phyloP scores from a whole-genome alignment of 2,329 filamentous ascomycete species.

The Xylariaceae sp. region DNA sequence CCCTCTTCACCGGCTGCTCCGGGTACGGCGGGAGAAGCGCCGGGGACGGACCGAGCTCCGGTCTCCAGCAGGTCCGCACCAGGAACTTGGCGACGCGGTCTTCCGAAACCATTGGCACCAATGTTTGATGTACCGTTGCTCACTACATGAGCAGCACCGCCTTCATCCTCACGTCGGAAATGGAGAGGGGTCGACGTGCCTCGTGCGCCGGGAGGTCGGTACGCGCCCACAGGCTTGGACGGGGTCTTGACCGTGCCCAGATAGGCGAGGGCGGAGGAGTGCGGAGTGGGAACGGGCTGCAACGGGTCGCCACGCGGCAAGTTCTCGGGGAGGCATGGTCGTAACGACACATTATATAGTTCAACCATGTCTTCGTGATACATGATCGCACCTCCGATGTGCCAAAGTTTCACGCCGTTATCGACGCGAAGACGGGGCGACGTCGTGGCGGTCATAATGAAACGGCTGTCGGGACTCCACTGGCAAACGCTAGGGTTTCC shows the following conservation, averaged over 20 bases:
- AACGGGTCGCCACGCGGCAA: conserved; percentile 65
- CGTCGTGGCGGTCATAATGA: conserved; percentile 95
- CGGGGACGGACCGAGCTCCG: conserved; percentile 58
- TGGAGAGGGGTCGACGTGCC: conserved; percentile 83
- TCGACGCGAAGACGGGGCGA: conserved; percentile 92
- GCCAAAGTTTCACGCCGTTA: conserved; percentile 94
- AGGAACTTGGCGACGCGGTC: conserved; percentile 70
- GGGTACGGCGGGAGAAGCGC: conserved; percentile 58
- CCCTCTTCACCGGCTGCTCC: conserved; percentile 62
- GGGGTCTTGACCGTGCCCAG: conserved; percentile 86
- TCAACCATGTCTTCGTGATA: conserved; percentile 95
- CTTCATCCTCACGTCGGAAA: conserved; percentile 97
- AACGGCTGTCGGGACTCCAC: conserved; percentile 94
- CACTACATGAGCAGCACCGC: conserved; percentile 77
- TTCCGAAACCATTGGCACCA: conserved; percentile 73
- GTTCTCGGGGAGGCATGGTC: conserved; percentile 61
- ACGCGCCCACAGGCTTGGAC: conserved; percentile 94
- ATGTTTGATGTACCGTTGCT: conserved; percentile 71
- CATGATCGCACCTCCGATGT: conserved; percentile 81
- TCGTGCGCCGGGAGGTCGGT: conserved; percentile 88
- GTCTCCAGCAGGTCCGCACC: conserved; percentile 65
- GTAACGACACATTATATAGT: conserved; percentile 86
- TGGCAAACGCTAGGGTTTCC: conserved; percentile 94
- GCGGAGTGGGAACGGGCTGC: conserved; percentile 66
- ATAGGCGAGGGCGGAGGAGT: conserved; percentile 76